A percentile compares a stretch with the other conserved stretches of the same genome.
These are phyloP conservation scores for Dothideomycetes sp. DNA, from an alignment of 2,329 filamentous ascomycete species.

Conservation along the genomic window DNA sequence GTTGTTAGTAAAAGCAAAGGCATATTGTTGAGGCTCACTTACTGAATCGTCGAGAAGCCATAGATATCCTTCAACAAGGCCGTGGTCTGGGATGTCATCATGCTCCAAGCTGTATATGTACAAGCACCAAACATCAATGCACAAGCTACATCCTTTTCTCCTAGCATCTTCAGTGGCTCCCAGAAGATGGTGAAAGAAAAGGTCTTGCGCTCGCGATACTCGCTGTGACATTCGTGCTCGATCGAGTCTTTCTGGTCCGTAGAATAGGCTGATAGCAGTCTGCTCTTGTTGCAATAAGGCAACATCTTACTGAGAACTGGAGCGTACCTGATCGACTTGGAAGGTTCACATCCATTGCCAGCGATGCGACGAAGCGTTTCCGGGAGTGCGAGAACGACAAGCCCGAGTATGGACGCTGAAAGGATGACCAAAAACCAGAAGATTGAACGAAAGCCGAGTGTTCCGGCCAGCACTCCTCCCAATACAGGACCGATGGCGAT, in stretches of 20 bases:
- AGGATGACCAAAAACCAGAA: conserved; percentile 36
- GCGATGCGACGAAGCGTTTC: conserved; percentile 31
- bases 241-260: not conserved
- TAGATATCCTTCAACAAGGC: not conserved
- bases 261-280: not conserved
- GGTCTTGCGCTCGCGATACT: not conserved
- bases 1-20: not conserved
- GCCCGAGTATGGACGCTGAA: conserved; percentile 19
- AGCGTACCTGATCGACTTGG: not conserved
- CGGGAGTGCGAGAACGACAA: conserved; percentile 20
- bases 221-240: not conserved
- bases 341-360: conserved; percentile 21
- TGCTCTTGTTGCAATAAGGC: not conserved
- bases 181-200: not conserved
- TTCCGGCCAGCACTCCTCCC: conserved; percentile 21
- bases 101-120: conserved; percentile 6
- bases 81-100: conserved; percentile 4
- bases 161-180: conserved; percentile 18
- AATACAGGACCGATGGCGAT: conserved; percentile 17
- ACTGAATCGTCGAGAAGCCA: not conserved
- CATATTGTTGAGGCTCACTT: not conserved
- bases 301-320: not conserved
- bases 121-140: conserved; percentile 1
- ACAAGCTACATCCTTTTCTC: conserved; percentile 12
- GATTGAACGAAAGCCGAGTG: conserved; percentile 24